Conservation (phyloP, 495 filamentous ascomycete genomes). For the Trichoderma reesei region DNA sequence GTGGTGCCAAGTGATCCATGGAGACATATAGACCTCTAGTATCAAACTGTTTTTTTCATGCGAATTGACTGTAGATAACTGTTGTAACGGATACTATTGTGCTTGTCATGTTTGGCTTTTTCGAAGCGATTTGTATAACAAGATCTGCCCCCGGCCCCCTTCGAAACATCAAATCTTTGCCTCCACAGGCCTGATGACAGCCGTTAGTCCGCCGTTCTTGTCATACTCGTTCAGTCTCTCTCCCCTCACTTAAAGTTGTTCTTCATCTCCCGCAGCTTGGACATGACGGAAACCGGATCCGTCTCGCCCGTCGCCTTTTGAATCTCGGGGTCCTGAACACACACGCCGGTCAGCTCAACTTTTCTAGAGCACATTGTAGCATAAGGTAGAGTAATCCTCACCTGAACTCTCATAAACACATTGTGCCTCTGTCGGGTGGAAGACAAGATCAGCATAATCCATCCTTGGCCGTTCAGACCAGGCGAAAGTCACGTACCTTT, state of each 20-base stretch:
- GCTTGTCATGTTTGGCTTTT: too few species aligned
- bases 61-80: not conserved
- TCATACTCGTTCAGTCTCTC: not conserved
- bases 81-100: too few species aligned
- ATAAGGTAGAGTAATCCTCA: constrained; percentile 38
- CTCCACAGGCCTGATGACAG: not conserved
- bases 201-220: not conserved
- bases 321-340: constrained; percentile 81
- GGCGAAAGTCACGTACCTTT: constrained; percentile 60
- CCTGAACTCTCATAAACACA: constrained; percentile 87
- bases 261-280: constrained; percentile 82
- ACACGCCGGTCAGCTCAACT: constrained; percentile 13
- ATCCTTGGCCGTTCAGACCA: too few species aligned
- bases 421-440: constrained; percentile 90
- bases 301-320: constrained; percentile 77
- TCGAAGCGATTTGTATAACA: too few species aligned
- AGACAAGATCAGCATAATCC: too few species aligned
- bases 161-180: constrained; percentile 9
- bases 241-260: constrained; percentile 61
- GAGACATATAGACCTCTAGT: not conserved
- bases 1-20: constrained; percentile 3
- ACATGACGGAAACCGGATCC: constrained; percentile 80
- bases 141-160: too few species aligned
- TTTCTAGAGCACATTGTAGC: not conserved
- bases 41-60: not conserved